A percentile compares a stretch with the other conserved stretches of the same genome.
These are phyloP conservation scores for Gracilaria vermiculophylla DNA, from an alignment of 23 red algal genomes.

Conservation along the genomic window DNA sequence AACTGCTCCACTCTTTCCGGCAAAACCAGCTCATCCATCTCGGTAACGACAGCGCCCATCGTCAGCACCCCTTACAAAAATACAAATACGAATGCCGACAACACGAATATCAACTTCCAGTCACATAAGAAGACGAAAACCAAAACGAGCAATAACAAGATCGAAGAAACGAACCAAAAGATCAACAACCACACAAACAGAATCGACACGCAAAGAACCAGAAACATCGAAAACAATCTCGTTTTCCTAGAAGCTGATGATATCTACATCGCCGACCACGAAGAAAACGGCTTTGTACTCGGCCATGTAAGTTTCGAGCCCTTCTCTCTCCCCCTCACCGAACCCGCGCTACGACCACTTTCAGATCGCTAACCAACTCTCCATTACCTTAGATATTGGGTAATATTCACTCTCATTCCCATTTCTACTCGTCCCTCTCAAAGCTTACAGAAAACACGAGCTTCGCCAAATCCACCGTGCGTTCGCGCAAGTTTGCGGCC, in stretches of 20 bases:
- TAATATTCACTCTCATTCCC: not conserved
- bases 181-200: too few species aligned
- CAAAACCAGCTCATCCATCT: too few species aligned
- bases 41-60: too few species aligned
- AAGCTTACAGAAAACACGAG: not conserved
- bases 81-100: too few species aligned
- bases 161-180: too few species aligned
- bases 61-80: not conserved
- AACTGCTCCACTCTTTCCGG: not conserved
- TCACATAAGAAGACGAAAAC: too few species aligned
- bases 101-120: too few species aligned
- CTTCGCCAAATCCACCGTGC: constrained; percentile 2
- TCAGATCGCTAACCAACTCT: too few species aligned
- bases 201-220: too few species aligned
- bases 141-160: too few species aligned
- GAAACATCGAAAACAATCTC: not conserved
- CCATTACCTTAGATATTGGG: constrained; percentile 49
- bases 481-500: constrained; percentile 48
- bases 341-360: not conserved
- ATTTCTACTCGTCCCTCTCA: constrained; percentile 21
- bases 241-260: constrained; percentile 19
- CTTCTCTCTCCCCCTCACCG: not conserved
- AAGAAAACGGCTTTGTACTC: constrained; percentile 10
- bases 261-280: constrained; percentile 28
- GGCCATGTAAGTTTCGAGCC: constrained; percentile 43